These are phyloP conservation scores for Metschnikowia lochheadii DNA, from an alignment of 805 yeast genomes.

Conservation along the genomic window DNA sequence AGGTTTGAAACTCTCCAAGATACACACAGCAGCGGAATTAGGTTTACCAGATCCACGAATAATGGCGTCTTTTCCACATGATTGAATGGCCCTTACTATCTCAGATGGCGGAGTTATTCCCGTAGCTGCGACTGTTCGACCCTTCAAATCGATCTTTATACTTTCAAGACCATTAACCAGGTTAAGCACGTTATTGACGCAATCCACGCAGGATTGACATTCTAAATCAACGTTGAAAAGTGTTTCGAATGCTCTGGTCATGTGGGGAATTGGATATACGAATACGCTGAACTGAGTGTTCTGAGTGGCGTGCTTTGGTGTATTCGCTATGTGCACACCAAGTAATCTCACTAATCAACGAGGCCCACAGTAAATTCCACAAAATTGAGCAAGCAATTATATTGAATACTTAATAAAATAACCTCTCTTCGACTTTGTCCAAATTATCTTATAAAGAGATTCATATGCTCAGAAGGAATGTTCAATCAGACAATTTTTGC, in stretches of 20 bases:
- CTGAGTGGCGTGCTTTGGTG: background rate
- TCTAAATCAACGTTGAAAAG: conserved; percentile 85
- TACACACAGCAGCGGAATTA: conserved; percentile 87
- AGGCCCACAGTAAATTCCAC: background rate
- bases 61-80: conserved; percentile 82
- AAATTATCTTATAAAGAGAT: too few relatives aligned
- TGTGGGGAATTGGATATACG: background rate
- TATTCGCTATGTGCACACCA: background rate
- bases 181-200: conserved; percentile 52
- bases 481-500: too few relatives aligned
- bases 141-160: conserved; percentile 52
- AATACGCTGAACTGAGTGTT: background rate
- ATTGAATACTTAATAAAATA: too few relatives aligned
- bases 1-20: conserved; percentile 66
- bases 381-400: background rate
- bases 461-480: too few relatives aligned
- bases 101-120: conserved; percentile 76
- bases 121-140: conserved; percentile 60
- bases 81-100: conserved; percentile 64
- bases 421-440: too few relatives aligned
- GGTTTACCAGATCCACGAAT: conserved; percentile 87
- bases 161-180: conserved; percentile 47
- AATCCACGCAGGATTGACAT: conserved; percentile 66
- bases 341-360: background rate
- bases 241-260: conserved; percentile 42